phyloP scores from a whole-genome alignment of 257 asterid species.

The Nicotiana obtusifolia region DNA sequence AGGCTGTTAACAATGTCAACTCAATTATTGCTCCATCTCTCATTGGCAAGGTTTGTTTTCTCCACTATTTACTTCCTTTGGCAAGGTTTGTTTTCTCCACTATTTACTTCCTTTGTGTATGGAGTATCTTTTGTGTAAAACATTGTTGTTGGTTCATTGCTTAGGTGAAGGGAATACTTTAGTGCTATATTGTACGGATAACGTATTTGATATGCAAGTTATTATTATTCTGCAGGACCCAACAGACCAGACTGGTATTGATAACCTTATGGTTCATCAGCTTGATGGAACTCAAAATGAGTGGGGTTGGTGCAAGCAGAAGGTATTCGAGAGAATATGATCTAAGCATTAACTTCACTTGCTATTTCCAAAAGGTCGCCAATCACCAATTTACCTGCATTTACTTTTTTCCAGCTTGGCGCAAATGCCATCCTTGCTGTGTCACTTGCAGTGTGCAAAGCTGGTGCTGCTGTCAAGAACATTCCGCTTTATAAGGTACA shows the following conservation, averaged over 20 bases:
- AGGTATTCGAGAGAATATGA: conserved; percentile 34
- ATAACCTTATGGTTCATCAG: conserved; percentile 87
- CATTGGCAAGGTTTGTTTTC: conserved; percentile 71
- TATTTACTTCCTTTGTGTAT: not conserved
- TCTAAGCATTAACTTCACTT: not conserved
- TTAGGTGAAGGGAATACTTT: not conserved
- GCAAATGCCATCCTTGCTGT: conserved; percentile 97
- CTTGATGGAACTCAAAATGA: conserved; percentile 96
- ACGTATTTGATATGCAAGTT: not conserved
- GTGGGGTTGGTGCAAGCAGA: conserved; percentile 99
- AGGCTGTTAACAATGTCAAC: conserved; percentile 91
- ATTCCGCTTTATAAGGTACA: conserved; percentile 84
- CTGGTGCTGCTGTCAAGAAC: conserved; percentile 76
- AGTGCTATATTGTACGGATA: not conserved
- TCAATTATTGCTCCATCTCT: conserved; percentile 81
- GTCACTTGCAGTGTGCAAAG: conserved; percentile 93
- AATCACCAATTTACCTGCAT: not conserved
- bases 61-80: not conserved
- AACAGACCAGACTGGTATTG: conserved; percentile 78
- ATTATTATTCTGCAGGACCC: conserved; percentile 49
- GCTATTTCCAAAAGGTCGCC: not conserved
- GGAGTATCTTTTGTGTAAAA: not conserved
- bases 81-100: not conserved
- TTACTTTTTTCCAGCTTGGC: conserved; percentile 56
- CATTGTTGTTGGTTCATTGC: not conserved